Evolutionary conservation across 2,329 filamentous ascomycete species (phyloP).

Genomic region (Trichoderma polysporum): DNA sequence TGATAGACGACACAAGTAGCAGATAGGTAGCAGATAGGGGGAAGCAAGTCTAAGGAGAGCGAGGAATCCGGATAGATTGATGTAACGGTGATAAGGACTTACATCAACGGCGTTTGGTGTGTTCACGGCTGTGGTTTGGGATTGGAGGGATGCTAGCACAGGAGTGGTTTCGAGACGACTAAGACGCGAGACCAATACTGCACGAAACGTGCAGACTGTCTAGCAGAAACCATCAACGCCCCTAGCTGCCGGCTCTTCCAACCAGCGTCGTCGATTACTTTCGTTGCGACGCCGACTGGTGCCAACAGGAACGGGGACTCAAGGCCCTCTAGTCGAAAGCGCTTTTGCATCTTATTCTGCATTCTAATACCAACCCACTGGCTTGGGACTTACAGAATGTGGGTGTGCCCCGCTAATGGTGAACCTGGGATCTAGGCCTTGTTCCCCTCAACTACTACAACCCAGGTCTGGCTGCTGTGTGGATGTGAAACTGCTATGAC

Average conservation of each 20-base stretch:
- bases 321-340: background rate
- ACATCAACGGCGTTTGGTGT: background rate
- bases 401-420: background rate
- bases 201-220: background rate
- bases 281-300: background rate
- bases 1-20: background rate
- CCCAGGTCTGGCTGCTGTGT: background rate
- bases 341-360: background rate
- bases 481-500: background rate
- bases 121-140: background rate
- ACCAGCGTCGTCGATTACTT: constrained; percentile 4
- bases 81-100: background rate
- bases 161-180: background rate
- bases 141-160: background rate
- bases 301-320: background rate
- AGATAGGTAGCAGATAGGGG: background rate
- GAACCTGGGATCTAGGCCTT: constrained; percentile 2
- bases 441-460: background rate
- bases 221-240: background rate
- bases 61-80: background rate
- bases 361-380: background rate
- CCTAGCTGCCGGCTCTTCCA: background rate
- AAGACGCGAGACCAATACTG: background rate
- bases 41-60: background rate
- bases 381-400: background rate